Percentiles rank a stretch among this genome's conserved stretches.
phyloP scores from a whole-genome alignment of 148 eudicot genomes.

The Polygonum aviculare region DNA sequence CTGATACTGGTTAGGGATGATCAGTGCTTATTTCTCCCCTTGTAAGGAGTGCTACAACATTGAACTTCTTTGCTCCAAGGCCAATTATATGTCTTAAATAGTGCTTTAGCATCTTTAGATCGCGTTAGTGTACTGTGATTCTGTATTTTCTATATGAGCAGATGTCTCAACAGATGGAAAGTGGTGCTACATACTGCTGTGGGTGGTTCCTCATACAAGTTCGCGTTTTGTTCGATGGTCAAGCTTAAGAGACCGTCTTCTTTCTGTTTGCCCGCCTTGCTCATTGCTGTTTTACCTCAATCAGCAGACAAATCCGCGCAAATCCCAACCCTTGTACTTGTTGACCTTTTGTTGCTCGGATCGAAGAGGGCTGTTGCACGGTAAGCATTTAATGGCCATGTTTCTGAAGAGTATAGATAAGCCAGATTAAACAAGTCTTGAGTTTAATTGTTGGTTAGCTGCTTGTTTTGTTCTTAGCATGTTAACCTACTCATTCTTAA shows the following conservation, averaged over 20 bases:
- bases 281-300: conserved; percentile 38
- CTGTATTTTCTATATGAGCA: conserved; percentile 9
- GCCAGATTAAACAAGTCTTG: no score
- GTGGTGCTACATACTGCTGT: conserved; percentile 67
- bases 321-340: conserved; percentile 47
- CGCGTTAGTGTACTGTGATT: neutral
- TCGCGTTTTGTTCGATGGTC: conserved; percentile 42
- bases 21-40: neutral
- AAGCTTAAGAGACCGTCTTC: conserved; percentile 56
- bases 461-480: no score
- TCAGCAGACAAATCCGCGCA: conserved; percentile 31
- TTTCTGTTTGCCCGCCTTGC: conserved; percentile 55
- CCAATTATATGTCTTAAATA: neutral
- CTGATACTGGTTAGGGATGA: neutral
- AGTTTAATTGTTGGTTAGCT: no score
- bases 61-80: neutral
- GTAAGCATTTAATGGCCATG: conserved; percentile 22
- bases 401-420: neutral
- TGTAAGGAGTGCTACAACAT: neutral
- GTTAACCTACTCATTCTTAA: no score
- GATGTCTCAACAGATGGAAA: conserved; percentile 76
- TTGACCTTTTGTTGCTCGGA: conserved; percentile 53
- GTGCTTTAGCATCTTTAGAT: neutral
- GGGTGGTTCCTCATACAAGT: conserved; percentile 58
- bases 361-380: conserved; percentile 62